These are phyloP conservation scores for Globisporangium cylindrosporum DNA, from an alignment of 352 stramenopile species.

Conservation along the genomic window DNA sequence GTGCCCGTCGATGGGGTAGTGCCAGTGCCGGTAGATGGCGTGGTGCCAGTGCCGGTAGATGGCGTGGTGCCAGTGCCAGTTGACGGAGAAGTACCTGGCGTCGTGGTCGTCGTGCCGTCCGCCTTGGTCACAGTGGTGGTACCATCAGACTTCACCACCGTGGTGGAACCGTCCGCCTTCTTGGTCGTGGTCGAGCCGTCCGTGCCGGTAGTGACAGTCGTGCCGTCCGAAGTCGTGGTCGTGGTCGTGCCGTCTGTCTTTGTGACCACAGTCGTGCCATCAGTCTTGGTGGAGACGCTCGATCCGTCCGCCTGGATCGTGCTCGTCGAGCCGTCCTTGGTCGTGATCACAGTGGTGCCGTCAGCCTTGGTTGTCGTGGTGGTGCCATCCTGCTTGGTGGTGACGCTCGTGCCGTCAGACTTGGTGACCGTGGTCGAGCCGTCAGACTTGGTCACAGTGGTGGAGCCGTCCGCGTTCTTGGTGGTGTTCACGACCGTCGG, in stretches of 20 bases:
- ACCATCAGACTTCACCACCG: constrained; percentile 6
- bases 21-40: background rate
- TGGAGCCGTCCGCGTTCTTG: constrained; percentile 18
- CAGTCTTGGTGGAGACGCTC: constrained; percentile 8
- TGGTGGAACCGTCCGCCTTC: constrained; percentile 9
- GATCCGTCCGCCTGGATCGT: constrained; percentile 9
- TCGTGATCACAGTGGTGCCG: constrained; percentile 7
- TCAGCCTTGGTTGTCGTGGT: constrained; percentile 12
- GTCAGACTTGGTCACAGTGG: constrained; percentile 15
- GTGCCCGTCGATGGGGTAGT: constrained; percentile 9
- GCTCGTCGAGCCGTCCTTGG: background rate
- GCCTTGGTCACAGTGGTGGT: constrained; percentile 9
- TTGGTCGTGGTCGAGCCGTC: constrained; percentile 11
- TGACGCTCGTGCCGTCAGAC: constrained; percentile 9
- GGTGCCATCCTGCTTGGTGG: constrained; percentile 6
- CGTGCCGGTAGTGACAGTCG: background rate
- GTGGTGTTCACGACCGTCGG: too few relatives aligned
- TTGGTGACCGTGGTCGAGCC: constrained; percentile 16
- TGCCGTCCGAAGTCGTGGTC: constrained; percentile 11
- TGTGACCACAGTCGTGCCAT: constrained; percentile 7
- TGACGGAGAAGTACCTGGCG: constrained; percentile 11
- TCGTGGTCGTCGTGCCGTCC: constrained; percentile 9
- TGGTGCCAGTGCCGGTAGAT: constrained; percentile 14
- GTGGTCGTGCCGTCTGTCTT: constrained; percentile 1
- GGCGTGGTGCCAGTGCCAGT: constrained; percentile 3